Base-by-base conservation (phyloP, 805 yeast genomes). In the Spathaspora sp. region DNA sequence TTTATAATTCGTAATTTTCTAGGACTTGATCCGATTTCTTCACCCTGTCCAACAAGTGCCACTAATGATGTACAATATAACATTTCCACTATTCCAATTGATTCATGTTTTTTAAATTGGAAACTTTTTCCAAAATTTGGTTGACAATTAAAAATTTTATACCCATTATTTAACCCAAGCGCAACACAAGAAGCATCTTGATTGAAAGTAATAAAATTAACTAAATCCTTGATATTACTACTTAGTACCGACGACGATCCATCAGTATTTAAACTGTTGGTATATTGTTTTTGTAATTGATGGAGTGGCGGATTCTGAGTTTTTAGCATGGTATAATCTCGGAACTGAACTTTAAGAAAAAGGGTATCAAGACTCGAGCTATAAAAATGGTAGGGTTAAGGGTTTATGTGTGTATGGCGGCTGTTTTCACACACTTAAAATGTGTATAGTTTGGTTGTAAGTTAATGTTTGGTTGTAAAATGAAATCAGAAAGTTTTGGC, bases 111-210 rank as follows among this genome's bases (percentile, higher is more conserved):
- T 38, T 62, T 60, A 43, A 62, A 60, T 52, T 66, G 70, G 52
- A 60, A 70, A 54, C 75, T 68, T 46, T 67, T 66, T 35, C 63
- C 64, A 44, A 65, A 61, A 4, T 53, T 53, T 7, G 67, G 64
- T 56, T 87, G 91, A 67, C 97, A 91, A 62, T 89, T 89, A 75
- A 80, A 93, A 46, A 93, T 87, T 59, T 80, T 80, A 65, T 88
- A 85, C 11, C 87, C 82, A 43, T 73, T 72, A 43, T 78, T 77
- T 5, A 86, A 77, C 1, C 96, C 94, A 1, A 86, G 82, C 0
- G 94, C 86, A 16, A 91, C 77, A 68, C 97, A 89, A 63, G 77
- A 78, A 54, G 85, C 85, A 70, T 93, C 97, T 76, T 93, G 99
- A 70, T 94, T 93, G 79, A 92, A 91, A 1, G 74, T 68, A 40